Percentiles rank a stretch among this genome's conserved stretches.
These are phyloP conservation scores for Parmales sp. DNA, from an alignment of 108 stramenopile species.

Conservation along the genomic window DNA sequence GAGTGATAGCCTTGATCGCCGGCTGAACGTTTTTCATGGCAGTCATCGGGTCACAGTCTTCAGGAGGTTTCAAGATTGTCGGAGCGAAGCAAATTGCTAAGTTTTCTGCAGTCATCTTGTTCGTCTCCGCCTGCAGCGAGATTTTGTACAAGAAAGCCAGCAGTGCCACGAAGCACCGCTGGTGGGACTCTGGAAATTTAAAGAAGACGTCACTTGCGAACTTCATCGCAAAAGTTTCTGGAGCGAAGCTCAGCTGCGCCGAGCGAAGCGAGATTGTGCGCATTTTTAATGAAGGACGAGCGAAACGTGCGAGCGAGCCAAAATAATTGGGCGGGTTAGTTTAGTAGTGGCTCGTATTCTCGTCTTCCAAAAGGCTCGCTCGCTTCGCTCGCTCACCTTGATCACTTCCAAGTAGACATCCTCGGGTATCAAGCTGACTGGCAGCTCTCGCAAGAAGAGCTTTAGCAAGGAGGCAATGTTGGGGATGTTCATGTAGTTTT, in stretches of 20 bases:
- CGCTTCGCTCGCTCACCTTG: neutral
- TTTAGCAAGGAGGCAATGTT: neutral
- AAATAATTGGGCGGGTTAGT: too few relatives aligned
- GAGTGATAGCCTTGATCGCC: neutral
- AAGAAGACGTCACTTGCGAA: too few relatives aligned
- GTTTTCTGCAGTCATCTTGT: conserved; percentile 1
- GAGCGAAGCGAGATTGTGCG: too few relatives aligned
- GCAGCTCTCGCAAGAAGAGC: neutral
- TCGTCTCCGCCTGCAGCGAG: neutral
- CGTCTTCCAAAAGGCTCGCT: neutral
- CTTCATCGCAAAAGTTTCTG: too few relatives aligned
- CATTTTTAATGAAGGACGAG: too few relatives aligned
- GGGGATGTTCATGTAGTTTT: too few relatives aligned
- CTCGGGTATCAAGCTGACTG: neutral
- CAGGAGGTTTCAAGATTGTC: neutral
- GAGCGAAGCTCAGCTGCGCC: too few relatives aligned
- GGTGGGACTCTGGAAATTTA: too few relatives aligned
- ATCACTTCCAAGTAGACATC: neutral
- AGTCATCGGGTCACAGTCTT: neutral
- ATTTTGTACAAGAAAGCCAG: neutral
- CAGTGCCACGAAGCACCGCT: neutral
- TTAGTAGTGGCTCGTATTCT: neutral
- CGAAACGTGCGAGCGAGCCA: too few relatives aligned
- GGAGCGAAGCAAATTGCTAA: conserved; percentile 1
- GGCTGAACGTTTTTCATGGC: neutral